Evolutionary conservation across 805 yeast species (phyloP), one percentile per base, ranked within the genome.

Genomic region (Myxozyma udenii): DNA sequence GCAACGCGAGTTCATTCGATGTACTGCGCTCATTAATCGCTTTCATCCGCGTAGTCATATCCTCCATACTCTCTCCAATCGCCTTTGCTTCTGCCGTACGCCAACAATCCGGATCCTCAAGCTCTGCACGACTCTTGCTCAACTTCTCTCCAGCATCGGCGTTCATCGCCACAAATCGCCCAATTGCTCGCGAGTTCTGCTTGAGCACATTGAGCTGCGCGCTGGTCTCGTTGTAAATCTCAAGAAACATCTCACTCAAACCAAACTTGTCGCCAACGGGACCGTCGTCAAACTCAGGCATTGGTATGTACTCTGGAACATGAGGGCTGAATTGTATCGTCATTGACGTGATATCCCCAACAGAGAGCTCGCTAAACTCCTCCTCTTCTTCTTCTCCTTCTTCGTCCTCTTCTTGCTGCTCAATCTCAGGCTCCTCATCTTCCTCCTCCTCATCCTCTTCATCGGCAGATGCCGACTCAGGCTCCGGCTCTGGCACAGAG

Each of bases 261-360:
- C 54, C 49, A 22, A 28, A 21, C 2, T 25, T 19, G 26, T 41
- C 24, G 3, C 25, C 41, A 7, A 25, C 28, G 14, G n/a, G 25
- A 14, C 24, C 33, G 32, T 6, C 28, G 23, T 25, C 18, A 11
- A 26, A 24, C 11, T 43, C 44, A 21, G 42, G n/a, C 33, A 44
- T 14, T 5, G n/a, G 40, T 9, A 39, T 11, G 36, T 49, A 43
- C 14, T 51, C 51, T 9, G 55, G 55, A 16, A 51, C 47, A 1
- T 28, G 37, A n/a, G 43, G 32, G 9, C 33, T 12, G 5, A 12
- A 22, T 9, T 7, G 9, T n/a, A 18, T 5, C n/a, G 26, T 16
- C n/a, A 7, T 16, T 18, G 12, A 26, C 19, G 3, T 23, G 4
- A 23, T 16, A 7, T 21, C 30, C 18, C 22, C 32, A 4, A n/a